A percentile compares a stretch with the other conserved stretches of the same genome.
These are phyloP conservation scores for Rhizophagus clarus DNA, from an alignment of 192 early-diverging fungal genomes.

Conservation along the genomic window DNA sequence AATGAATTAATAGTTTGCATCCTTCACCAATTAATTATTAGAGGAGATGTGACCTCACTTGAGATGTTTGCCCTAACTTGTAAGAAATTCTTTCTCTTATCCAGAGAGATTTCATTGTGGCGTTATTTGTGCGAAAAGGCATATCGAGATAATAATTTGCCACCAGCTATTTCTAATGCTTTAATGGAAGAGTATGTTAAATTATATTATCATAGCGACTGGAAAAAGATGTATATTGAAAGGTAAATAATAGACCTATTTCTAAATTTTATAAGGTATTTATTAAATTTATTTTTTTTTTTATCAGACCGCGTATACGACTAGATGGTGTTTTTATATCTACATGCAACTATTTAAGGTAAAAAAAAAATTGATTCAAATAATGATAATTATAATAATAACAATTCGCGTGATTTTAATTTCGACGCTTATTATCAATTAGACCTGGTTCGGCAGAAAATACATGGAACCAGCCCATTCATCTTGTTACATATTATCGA, in stretches of 20 bases:
- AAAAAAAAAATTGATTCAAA: neutral
- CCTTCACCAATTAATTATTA: conserved; percentile 26
- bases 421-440: neutral
- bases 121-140: conserved; percentile 37
- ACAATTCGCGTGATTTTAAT: neutral
- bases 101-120: conserved; percentile 39
- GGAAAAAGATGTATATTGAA: conserved; percentile 48
- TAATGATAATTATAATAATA: neutral
- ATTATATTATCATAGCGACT: conserved; percentile 36
- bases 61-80: conserved; percentile 39
- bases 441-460: conserved; percentile 41
- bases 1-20: conserved; percentile 40
- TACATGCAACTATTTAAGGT: conserved; percentile 43
- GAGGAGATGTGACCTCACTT: conserved; percentile 35
- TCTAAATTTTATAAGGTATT: neutral
- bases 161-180: neutral
- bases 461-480: conserved; percentile 43
- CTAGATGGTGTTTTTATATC: conserved; percentile 51
- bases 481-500: conserved; percentile 49
- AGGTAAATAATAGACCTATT: neutral
- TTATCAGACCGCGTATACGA: conserved; percentile 38
- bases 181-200: conserved; percentile 28
- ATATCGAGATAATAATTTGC: conserved; percentile 20
- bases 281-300: neutral
- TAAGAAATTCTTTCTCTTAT: conserved; percentile 42